Evolutionary conservation across 2,329 filamentous ascomycete species (phyloP), one percentile per base, ranked within the genome.

Genomic region (Aspergillus unguis): DNA sequence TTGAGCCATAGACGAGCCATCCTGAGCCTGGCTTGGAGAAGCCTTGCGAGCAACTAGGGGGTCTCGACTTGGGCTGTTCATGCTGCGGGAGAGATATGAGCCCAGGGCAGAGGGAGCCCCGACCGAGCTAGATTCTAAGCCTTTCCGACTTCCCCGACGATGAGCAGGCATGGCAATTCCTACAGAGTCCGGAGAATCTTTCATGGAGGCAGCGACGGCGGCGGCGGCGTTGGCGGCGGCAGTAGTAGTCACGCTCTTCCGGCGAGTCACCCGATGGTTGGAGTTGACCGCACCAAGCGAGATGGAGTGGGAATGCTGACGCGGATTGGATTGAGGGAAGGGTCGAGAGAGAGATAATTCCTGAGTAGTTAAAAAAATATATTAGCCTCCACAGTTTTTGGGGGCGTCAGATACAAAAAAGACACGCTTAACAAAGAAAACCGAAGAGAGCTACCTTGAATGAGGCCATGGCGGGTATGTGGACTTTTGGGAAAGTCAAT

Each of bases 161-260:
- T 77, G 74, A 54, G 75, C 73, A 56, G 77, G 74, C 64, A 79
- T 77, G 50, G 78, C 75, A 52, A 87, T 85, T 37, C 74, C 76
- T 75, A 85, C 69, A 80, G 79, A 58, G 61, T 86, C 84, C 48
- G 77, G 79, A 67, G 58, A 50, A 9, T 88, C 87, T 65, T 84
- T 84, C 56, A 88, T 75, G 47, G 86, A 88, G 31, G 88, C 87
- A 57, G 92, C 73, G 35, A 74, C 67, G 46, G 67, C 72, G 77
- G 55, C 61, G 11, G 88, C 89, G 17, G 88, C 84, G 72, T 88
- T 92, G 70, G 83, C 80, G 44, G 80, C 81, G 43, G 86, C 83
- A 59, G 85, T 87, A 56, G 89, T 90, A 68, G 83, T 85, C 69
- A 95, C 91, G 75, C 92, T 96, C 82, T 97, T 97, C 65, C 94